A percentile compares a stretch with the other conserved stretches of the same genome.
phyloP scores from a whole-genome alignment of 768 basidiomycete genomes.

The Tulasnella sp. region DNA sequence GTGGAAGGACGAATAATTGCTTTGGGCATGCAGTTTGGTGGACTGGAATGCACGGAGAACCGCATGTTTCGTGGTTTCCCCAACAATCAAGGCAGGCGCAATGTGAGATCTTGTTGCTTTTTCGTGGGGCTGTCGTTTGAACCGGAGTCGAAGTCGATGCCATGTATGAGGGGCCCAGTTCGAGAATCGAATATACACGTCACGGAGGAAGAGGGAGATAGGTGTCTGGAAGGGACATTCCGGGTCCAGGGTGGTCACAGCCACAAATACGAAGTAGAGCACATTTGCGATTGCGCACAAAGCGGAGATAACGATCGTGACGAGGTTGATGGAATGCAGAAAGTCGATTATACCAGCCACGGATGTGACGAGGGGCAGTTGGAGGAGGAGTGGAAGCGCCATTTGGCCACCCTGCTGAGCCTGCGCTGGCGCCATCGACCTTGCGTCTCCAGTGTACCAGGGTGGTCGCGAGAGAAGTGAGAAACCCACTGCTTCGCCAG shows the following conservation, averaged over 20 bases:
- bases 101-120: background rate
- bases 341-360: constrained; percentile 3
- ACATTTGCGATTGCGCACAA: background rate
- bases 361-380: background rate
- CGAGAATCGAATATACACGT: background rate
- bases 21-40: too few species aligned
- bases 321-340: background rate
- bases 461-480: background rate
- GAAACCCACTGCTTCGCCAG: constrained; percentile 7
- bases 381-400: constrained; percentile 1
- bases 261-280: background rate
- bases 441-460: background rate
- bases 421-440: background rate
- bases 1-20: too few species aligned
- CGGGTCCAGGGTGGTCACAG: background rate
- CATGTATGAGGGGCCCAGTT: background rate
- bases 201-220: background rate
- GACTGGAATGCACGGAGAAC: background rate
- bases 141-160: background rate
- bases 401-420: background rate
- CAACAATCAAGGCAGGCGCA: background rate
- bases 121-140: background rate
- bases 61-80: background rate
- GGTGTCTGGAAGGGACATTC: constrained; percentile 11
- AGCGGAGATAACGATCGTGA: background rate